Conservation (phyloP, 2,329 filamentous ascomycete genomes). For the Colletotrichum eleusines region DNA sequence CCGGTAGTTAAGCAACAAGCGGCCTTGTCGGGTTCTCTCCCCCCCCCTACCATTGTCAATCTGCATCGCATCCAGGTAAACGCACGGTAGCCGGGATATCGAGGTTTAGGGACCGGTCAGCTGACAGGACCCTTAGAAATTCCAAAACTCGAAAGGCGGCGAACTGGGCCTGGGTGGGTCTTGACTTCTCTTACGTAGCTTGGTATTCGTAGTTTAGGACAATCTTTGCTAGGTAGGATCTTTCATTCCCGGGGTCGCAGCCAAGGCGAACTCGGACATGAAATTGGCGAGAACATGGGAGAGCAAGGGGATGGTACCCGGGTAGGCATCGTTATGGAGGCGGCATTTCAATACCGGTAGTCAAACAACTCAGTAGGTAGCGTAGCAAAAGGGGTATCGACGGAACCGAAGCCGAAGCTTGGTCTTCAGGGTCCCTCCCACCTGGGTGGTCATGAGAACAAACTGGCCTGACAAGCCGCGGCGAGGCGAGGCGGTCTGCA, state of each 20-base stretch:
- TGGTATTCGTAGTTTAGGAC: no score
- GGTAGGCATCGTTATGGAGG: constrained; percentile 1
- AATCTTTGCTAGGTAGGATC: no score
- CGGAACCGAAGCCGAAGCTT: constrained; percentile 32
- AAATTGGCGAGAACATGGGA: neutral
- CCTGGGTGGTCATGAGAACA: constrained; percentile 35
- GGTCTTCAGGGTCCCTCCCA: constrained; percentile 40
- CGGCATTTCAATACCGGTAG: neutral
- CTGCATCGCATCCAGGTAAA: neutral
- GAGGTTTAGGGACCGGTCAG: constrained; percentile 17
- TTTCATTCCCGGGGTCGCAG: no score
- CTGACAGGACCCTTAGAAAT: constrained; percentile 36
- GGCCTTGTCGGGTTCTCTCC: neutral
- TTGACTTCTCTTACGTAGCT: no score
- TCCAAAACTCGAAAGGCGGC: constrained; percentile 36
- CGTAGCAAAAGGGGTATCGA: neutral
- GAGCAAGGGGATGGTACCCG: neutral
- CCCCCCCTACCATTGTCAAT: neutral
- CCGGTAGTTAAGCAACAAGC: neutral
- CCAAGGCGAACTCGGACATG: neutral
- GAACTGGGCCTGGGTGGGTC: constrained; percentile 22
- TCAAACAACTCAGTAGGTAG: neutral
- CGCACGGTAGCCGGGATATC: constrained; percentile 24
- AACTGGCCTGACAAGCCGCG: constrained; percentile 31
- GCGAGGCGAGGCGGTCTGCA: constrained; percentile 40